Evolutionary conservation across 176 grass and related monocot species (phyloP).

Genomic region (Triticum timopheevii): DNA sequence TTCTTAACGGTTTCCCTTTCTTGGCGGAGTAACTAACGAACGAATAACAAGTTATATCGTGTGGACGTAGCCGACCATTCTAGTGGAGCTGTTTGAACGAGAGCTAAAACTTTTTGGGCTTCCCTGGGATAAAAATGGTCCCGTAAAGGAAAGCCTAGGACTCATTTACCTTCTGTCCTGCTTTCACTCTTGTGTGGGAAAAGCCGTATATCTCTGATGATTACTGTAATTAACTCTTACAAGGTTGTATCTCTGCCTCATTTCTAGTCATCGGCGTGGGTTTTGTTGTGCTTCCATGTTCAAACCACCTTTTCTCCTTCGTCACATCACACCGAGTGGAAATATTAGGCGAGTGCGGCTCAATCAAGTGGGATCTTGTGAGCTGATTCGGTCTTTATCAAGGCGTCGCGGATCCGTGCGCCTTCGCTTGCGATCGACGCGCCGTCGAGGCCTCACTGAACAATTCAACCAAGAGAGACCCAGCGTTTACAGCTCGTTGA

Average conservation of each 20-base stretch:
- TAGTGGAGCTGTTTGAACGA: constrained; percentile 28
- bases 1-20: neutral
- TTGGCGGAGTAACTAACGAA: neutral
- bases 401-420: constrained; percentile 13
- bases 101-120: neutral
- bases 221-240: too few relatives aligned
- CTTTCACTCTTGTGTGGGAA: neutral
- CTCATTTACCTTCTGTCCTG: neutral
- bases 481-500: neutral
- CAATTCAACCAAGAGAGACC: neutral
- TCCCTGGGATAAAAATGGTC: neutral
- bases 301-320: constrained; percentile 5
- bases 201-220: neutral
- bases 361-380: neutral
- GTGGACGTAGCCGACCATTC: neutral
- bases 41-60: neutral
- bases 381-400: constrained; percentile 24
- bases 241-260: neutral
- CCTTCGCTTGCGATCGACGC: neutral
- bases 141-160: neutral
- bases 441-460: neutral
- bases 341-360: neutral
- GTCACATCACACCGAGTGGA: constrained; percentile 1
- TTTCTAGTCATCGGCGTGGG: neutral
- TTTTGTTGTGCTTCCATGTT: neutral